These are phyloP conservation scores for Talaromyces amestolkiae DNA, from an alignment of 2,329 filamentous ascomycete species.

Conservation along the genomic window DNA sequence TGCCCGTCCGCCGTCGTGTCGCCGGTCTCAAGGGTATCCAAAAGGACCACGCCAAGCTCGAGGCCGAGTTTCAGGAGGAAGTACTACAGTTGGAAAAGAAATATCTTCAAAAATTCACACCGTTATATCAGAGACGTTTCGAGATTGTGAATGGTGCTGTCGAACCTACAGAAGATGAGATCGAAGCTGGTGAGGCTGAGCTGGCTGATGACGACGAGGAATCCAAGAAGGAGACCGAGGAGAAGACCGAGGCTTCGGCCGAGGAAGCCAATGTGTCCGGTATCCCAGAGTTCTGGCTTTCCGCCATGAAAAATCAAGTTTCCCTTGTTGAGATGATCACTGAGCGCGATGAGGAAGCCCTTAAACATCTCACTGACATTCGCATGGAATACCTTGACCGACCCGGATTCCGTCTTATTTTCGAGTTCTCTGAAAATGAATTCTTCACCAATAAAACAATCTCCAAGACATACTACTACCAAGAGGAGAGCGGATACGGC, in stretches of 20 bases:
- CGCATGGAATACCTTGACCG: conserved; percentile 99
- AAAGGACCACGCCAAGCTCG: conserved; percentile 97
- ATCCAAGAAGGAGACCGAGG: conserved; percentile 58
- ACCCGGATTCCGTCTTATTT: conserved; percentile 96
- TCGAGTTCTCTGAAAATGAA: conserved; percentile 92
- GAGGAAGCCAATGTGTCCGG: conserved; percentile 60
- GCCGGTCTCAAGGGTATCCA: conserved; percentile 96
- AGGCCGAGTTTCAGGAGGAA: conserved; percentile 98
- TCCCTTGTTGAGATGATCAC: conserved; percentile 98
- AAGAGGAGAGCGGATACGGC: conserved; percentile 96
- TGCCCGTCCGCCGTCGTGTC: conserved; percentile 85
- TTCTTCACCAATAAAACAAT: conserved; percentile 97
- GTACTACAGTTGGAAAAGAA: conserved; percentile 98
- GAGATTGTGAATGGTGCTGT: conserved; percentile 82
- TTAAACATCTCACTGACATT: conserved; percentile 86
- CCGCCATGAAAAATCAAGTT: conserved; percentile 99
- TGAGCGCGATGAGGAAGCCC: conserved; percentile 89
- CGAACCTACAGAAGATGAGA: conserved; percentile 84
- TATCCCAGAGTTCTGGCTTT: conserved; percentile 99
- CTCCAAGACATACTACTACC: conserved; percentile 98
- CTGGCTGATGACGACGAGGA: conserved; percentile 66
- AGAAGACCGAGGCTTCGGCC: conserved; percentile 47
- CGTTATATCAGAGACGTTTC: conserved; percentile 91
- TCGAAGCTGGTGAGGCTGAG: conserved; percentile 80
- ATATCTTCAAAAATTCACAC: conserved; percentile 98